phyloP scores from a whole-genome alignment of 2,329 filamentous ascomycete genomes.

The Colletotrichum sp. region DNA sequence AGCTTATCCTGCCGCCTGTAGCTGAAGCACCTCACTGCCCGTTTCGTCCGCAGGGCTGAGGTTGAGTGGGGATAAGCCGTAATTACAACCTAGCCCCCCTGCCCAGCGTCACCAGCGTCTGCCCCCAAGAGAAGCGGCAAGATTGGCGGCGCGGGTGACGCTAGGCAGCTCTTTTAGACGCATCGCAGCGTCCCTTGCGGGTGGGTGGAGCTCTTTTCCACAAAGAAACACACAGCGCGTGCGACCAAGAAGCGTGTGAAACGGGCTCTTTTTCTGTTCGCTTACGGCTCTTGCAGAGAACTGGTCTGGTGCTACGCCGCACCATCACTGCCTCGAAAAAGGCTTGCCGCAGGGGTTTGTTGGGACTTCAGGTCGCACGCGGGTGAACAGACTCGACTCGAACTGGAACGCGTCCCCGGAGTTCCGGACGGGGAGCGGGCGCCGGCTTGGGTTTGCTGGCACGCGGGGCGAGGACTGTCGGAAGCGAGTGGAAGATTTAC shows the following conservation, averaged over 20 bases:
- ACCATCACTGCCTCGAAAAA: neutral
- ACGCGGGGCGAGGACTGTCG: neutral
- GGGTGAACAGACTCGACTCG: neutral
- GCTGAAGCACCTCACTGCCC: neutral
- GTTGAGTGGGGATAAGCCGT: neutral
- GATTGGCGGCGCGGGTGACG: neutral
- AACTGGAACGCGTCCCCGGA: neutral
- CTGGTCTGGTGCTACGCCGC: neutral
- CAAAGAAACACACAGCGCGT: neutral
- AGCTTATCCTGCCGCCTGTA: neutral
- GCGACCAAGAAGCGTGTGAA: neutral
- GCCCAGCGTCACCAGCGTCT: neutral
- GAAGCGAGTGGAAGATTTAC: neutral
- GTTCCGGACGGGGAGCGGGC: neutral
- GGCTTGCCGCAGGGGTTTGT: neutral
- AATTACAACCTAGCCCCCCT: neutral
- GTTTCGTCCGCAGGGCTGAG: neutral
- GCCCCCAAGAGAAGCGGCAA: neutral
- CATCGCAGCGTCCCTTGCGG: neutral
- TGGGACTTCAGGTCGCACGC: neutral
- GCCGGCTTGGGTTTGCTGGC: neutral
- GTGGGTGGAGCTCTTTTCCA: neutral
- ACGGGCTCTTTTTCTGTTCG: neutral
- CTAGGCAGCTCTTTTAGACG: neutral
- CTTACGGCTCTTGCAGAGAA: neutral